Base-by-base conservation (phyloP, 345 rosid genomes). In the Eucalyptus regnans region DNA sequence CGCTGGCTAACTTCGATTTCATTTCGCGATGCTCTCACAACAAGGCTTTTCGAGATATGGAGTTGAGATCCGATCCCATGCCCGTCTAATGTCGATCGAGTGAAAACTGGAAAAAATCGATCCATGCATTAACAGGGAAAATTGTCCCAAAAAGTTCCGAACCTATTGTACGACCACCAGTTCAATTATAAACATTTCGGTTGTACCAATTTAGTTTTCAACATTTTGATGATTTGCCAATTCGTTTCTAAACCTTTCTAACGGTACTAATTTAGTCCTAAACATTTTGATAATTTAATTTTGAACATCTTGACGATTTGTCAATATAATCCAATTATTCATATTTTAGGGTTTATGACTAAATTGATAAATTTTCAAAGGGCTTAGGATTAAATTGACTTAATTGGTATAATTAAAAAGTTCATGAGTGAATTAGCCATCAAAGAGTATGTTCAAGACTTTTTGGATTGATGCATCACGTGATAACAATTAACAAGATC, bases 111-210 rank as follows among this genome's bases (percentile, higher is more conserved):
- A 20, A 20, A 71, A 0, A 5, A 33, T 76, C 27, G 5, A n/a
- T 71, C 11, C 2, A 3, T 15, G 0, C 9, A 37, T 37, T 18
- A 12, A 37, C 7, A 27, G 0, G 14, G 3, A 54, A 54, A 54
- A 54, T 54, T 56, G 29, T 9, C 27, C 12, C 62, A 22, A 22
- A 56, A 56, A 56, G 12, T 56, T 4, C 0, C 2, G 3, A 4
- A 56, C 0, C 23, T 7, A 52, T 18, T 22, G 17, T 51, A 51
- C 3, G 4, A 51, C 22, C 0, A 51, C 8, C 17, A 1, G 1
- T 51, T 51, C 8, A 16, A 16, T 51, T 16, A 52, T 52, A 52
- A 52, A 52, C 8, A 0, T 52, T 18, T 52, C 1, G 4, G 1
- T 52, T 7, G 23, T 54, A 54, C 2, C 2, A 1, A 56, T 56